Base-by-base conservation (phyloP, 106 monocot genomes). In the Cymbidium sinense region DNA sequence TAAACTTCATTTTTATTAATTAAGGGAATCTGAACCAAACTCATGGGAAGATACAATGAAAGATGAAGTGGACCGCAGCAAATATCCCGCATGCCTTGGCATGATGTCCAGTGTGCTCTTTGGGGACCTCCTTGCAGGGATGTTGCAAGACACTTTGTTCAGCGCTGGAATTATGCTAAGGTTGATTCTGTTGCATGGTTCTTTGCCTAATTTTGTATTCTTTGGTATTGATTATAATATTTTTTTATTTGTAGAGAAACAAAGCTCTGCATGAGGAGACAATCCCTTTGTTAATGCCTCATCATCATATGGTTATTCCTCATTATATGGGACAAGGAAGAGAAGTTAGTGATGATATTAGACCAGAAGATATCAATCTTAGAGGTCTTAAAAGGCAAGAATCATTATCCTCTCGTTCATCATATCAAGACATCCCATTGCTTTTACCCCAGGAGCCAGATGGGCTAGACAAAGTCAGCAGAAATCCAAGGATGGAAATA, bases 11-110 rank as follows among this genome's bases (percentile, higher is more conserved):
- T 77, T 37, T 9, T 36, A 7, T 30, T 30, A 23, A 43, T 27
- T 70, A 74, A 99, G 99, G 87, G 99, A 99, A 79, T 99, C 99
- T 82, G 99, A 99, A 75, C 99, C 99, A 82, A 95, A 99, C 80
- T 93, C 99, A 54, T 99, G 99, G 99, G 99, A 95, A 80, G 95
- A 99, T 77, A 93, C 89, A 34, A 91, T 91, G 89, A 95, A 87
- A 76, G 99, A 99, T 82, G 93, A 95, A 74, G 65, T 99, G 77
- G 95, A 95, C 52, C 99, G 99, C 75, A 62, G 47, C 76, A 99
- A 87, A 79, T 90, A 83, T 89, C 99, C 99, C 90, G 99, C 41
- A 95, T 99, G 99, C 99, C 99, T 73, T 99, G 99, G 99, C 99
- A 99, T 90, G 99, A 99, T 91, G 93, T 95, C 35, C 99, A 99